Percentiles rank a stretch among this genome's conserved stretches.
Evolutionary conservation across 805 yeast species (phyloP).

Genomic region (Candida piceae): DNA sequence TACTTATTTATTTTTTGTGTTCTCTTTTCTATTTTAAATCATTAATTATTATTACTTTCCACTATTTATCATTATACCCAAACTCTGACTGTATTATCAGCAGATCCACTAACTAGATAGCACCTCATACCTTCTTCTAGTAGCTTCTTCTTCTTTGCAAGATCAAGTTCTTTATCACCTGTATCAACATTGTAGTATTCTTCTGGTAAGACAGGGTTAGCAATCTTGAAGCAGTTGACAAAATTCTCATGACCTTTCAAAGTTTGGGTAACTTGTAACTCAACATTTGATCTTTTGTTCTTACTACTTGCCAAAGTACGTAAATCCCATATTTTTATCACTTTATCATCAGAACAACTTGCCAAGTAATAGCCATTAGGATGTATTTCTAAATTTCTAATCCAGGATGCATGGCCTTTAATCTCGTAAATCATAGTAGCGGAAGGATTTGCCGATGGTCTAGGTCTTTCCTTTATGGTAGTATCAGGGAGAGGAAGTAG

Average conservation of each 20-base stretch:
- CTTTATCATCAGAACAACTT: constrained; percentile 76
- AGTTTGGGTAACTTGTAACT: constrained; percentile 17
- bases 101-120: constrained; percentile 57
- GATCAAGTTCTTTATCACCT: constrained; percentile 21
- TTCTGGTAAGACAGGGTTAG: constrained; percentile 35
- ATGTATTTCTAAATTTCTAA: constrained; percentile 61
- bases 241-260: constrained; percentile 71
- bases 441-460: constrained; percentile 53
- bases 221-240: constrained; percentile 57
- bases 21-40: too few relatives aligned
- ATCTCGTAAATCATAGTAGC: constrained; percentile 56
- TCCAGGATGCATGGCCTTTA: constrained; percentile 84
- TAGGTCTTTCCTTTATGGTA: constrained; percentile 34
- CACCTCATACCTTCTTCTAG: constrained; percentile 52
- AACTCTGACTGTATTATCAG: constrained; percentile 49
- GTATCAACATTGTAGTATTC: constrained; percentile 6
- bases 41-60: too few relatives aligned
- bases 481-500: constrained; percentile 60
- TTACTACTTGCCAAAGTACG: constrained; percentile 13
- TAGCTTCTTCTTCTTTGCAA: constrained; percentile 23
- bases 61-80: constrained; percentile 43
- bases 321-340: constrained; percentile 76
- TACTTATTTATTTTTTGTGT: too few relatives aligned
- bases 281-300: constrained; percentile 29
- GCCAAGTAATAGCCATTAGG: constrained; percentile 69